Evolutionary conservation across 129 eudicot species (phyloP).

Genomic region (Gnaphalium uliginosum): DNA sequence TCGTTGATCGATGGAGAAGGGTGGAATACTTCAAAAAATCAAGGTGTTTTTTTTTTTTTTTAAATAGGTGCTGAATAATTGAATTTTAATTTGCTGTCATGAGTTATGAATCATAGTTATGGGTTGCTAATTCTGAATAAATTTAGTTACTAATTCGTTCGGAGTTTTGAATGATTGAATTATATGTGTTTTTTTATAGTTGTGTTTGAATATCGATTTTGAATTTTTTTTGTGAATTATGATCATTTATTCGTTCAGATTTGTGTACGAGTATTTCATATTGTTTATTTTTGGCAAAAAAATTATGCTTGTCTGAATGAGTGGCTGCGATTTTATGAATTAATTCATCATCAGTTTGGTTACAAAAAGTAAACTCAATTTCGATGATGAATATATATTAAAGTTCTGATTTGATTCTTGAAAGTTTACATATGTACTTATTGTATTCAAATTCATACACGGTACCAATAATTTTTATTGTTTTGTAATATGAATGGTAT

Average conservation of each 20-base stretch:
- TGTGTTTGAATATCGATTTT: conserved; percentile 4
- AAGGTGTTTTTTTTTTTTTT: neutral
- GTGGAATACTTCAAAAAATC: conserved; percentile 3
- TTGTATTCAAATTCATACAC: neutral
- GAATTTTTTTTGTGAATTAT: neutral
- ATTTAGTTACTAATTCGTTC: neutral
- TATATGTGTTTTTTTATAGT: neutral
- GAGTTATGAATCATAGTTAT: neutral
- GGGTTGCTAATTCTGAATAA: neutral
- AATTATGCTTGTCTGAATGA: conserved; percentile 10
- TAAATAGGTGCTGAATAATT: neutral
- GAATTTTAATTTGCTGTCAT: neutral
- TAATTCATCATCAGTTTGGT: neutral
- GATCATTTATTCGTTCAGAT: neutral
- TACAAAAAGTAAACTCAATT: neutral
- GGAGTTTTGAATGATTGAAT: neutral
- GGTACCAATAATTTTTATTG: neutral
- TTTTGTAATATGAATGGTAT: neutral
- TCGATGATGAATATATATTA: conserved; percentile 11
- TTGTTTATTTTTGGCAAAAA: neutral
- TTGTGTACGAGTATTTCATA: neutral
- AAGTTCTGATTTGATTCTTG: neutral
- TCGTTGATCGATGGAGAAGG: neutral
- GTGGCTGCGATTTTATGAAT: conserved; percentile 23
- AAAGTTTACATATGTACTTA: conserved; percentile 10